Percentiles rank a stretch among this genome's conserved stretches.
phyloP scores from a whole-genome alignment of 768 basidiomycete genomes.

The Tephrocybe rancida region DNA sequence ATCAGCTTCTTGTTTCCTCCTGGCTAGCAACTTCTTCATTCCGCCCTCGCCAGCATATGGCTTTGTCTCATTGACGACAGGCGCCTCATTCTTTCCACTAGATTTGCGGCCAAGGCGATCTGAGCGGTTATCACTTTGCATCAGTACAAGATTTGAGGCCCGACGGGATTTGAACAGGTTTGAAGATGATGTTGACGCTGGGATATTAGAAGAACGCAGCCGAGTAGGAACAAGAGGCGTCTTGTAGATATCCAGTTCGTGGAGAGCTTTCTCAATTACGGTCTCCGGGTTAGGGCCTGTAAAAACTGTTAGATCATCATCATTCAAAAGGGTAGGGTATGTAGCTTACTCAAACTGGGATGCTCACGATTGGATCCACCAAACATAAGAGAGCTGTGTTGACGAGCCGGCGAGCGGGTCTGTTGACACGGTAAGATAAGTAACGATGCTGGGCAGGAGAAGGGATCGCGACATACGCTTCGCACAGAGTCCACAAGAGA shows the following conservation, averaged over 20 bases:
- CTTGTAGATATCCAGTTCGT: constrained; percentile 77
- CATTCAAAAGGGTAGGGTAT: background rate
- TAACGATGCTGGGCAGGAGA: background rate
- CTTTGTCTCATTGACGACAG: constrained; percentile 57
- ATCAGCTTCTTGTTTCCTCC: constrained; percentile 58
- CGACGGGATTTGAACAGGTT: constrained; percentile 66
- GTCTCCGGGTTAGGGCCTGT: constrained; percentile 37
- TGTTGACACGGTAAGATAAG: constrained; percentile 23
- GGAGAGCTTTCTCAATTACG: constrained; percentile 67
- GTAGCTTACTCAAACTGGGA: constrained; percentile 32
- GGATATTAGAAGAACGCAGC: constrained; percentile 39
- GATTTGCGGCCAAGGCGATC: constrained; percentile 48
- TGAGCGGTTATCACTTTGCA: constrained; percentile 58
- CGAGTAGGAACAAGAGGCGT: constrained; percentile 75
- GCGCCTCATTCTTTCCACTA: constrained; percentile 39
- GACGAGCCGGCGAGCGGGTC: constrained; percentile 52
- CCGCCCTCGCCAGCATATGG: constrained; percentile 81
- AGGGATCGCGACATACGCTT: constrained; percentile 45
- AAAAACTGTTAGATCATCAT: constrained; percentile 7
- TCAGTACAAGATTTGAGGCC: constrained; percentile 47
- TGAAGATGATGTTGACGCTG: constrained; percentile 36
- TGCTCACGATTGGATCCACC: constrained; percentile 37
- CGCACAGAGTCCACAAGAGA: constrained; percentile 59
- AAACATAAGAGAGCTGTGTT: constrained; percentile 55
- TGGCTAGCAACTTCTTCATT: constrained; percentile 75